These are phyloP conservation scores for Lepidium didymum DNA, from an alignment of 345 rosid genomes.

Conservation along the genomic window DNA sequence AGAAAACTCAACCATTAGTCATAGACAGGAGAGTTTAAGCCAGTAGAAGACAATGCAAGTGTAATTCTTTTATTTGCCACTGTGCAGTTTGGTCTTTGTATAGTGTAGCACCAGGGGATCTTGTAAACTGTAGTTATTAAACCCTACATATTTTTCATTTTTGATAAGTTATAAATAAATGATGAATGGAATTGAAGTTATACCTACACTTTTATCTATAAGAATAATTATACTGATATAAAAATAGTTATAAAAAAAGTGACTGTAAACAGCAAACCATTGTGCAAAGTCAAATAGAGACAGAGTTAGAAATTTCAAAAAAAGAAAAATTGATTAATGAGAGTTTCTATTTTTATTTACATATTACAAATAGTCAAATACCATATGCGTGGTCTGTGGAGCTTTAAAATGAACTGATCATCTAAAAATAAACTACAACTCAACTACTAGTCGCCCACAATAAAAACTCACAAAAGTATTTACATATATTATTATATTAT, in stretches of 20 bases:
- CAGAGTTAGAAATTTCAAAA: not conserved
- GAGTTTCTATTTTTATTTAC: not conserved
- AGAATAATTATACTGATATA: too few species aligned
- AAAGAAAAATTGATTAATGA: not conserved
- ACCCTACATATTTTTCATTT: too few species aligned
- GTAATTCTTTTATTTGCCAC: constrained; percentile 13
- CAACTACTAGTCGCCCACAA: not conserved
- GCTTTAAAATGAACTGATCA: not conserved
- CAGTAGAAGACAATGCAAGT: constrained; percentile 3
- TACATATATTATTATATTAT: too few species aligned
- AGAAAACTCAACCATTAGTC: constrained; percentile 16
- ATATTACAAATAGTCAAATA: not conserved
- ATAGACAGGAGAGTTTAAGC: not conserved
- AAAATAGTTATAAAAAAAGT: not conserved
- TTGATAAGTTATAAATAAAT: not conserved
- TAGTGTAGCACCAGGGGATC: not conserved
- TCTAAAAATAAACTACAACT: not conserved
- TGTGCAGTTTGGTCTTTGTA: constrained; percentile 7
- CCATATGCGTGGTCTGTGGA: not conserved
- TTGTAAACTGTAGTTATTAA: too few species aligned
- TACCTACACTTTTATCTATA: too few species aligned
- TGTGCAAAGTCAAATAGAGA: not conserved
- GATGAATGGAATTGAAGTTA: not conserved
- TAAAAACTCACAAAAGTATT: not conserved
- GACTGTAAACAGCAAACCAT: not conserved